Conservation (phyloP, 305 asterid species). For the Ilex paraguariensis region DNA sequence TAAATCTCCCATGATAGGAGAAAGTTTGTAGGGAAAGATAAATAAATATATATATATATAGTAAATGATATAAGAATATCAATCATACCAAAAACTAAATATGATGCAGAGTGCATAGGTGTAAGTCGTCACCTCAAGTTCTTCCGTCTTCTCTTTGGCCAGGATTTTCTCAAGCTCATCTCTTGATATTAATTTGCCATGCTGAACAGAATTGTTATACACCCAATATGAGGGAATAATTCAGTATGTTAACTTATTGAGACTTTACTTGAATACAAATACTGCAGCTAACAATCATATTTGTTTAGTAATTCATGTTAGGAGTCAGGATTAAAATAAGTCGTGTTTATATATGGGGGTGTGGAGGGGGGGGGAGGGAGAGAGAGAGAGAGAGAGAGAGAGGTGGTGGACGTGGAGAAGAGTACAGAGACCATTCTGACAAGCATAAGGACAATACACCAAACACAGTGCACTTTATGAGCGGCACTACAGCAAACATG, state of each 20-base stretch:
- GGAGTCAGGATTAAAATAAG: neutral
- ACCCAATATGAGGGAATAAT: constrained; percentile 4
- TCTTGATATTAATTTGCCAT: constrained; percentile 66
- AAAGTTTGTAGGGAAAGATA: neutral
- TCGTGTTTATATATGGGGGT: no score
- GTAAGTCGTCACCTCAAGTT: constrained; percentile 52
- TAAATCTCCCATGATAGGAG: neutral
- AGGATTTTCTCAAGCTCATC: constrained; percentile 65
- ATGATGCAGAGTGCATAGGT: neutral
- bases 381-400: no score
- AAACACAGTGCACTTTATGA: no score
- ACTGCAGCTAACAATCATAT: neutral
- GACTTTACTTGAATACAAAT: no score
- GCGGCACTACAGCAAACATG: no score
- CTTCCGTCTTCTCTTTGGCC: constrained; percentile 72
- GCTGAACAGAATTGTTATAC: constrained; percentile 38
- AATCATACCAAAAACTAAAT: neutral
- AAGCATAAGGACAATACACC: no score
- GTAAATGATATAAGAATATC: neutral
- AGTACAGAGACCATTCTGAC: no score
- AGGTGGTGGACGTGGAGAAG: no score
- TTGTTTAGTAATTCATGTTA: neutral
- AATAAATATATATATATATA: neutral
- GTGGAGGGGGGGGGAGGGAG: neutral
- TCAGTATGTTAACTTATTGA: neutral